Conservation (phyloP, 1,284 basidiomycete genomes). For the Puccinia coronata region DNA sequence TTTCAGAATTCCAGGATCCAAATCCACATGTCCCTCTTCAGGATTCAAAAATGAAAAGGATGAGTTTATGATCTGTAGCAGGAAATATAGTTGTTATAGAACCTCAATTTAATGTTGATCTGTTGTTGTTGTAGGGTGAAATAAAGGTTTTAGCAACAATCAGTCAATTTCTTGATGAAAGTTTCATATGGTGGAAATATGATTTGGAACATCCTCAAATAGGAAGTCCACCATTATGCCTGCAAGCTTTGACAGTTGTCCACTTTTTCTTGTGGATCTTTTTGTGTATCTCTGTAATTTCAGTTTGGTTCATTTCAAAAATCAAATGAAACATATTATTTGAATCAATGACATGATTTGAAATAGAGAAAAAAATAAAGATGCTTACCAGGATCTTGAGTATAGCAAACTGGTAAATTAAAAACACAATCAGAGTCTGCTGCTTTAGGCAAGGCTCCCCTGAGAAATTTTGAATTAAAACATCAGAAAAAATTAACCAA, state of each 20-base stretch:
- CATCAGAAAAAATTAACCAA: neutral
- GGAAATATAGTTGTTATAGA: too few relatives aligned
- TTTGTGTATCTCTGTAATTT: slow-evolving; percentile 14
- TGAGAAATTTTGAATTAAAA: neutral
- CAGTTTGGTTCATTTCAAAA: neutral
- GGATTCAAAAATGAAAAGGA: too few relatives aligned
- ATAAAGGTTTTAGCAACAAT: too few relatives aligned
- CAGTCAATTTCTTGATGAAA: too few relatives aligned
- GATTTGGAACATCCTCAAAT: too few relatives aligned
- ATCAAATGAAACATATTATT: neutral
- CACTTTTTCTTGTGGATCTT: slow-evolving; percentile 36
- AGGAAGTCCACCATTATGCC: slow-evolving; percentile 26
- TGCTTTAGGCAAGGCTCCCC: slow-evolving; percentile 6
- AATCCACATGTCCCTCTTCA: too few relatives aligned
- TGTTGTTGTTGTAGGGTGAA: too few relatives aligned
- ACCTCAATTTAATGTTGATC: too few relatives aligned
- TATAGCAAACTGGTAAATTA: slow-evolving; percentile 42
- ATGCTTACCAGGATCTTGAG: neutral
- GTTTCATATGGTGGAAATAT: too few relatives aligned
- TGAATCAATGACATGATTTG: neutral
- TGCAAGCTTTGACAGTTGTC: slow-evolving; percentile 40
- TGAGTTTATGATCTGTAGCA: too few relatives aligned
- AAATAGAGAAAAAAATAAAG: neutral
- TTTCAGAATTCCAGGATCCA: too few relatives aligned
- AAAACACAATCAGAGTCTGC: slow-evolving; percentile 31